Evolutionary conservation across 768 basidiomycete species (phyloP).

Genomic region (Tephrocybe sp.): DNA sequence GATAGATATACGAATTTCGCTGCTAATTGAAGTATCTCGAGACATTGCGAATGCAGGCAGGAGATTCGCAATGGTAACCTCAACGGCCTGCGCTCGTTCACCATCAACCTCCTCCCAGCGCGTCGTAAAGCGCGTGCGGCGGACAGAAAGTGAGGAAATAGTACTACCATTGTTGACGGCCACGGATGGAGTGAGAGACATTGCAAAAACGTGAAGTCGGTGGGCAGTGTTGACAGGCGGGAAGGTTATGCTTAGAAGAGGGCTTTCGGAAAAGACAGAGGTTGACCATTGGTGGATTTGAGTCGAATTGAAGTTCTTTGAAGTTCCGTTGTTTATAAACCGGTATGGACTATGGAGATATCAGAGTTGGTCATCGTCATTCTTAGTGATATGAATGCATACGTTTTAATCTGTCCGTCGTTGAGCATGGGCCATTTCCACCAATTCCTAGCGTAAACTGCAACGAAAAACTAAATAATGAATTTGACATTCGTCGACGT

Average conservation of each 20-base stretch:
- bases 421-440: constrained; percentile 41
- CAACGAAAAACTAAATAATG: too few relatives aligned
- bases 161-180: constrained; percentile 4
- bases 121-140: constrained; percentile 42
- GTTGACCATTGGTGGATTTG: constrained; percentile 47
- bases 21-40: constrained; percentile 28
- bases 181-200: constrained; percentile 38
- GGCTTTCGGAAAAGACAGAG: constrained; percentile 38
- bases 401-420: constrained; percentile 45
- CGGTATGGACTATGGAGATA: constrained; percentile 39
- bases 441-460: constrained; percentile 49
- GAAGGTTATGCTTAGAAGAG: constrained; percentile 44
- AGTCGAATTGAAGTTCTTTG: constrained; percentile 40
- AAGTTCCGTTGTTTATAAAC: constrained; percentile 33
- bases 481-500: too few relatives aligned
- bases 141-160: constrained; percentile 35
- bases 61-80: constrained; percentile 53
- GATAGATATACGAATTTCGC: constrained; percentile 35
- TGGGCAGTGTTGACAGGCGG: constrained; percentile 29
- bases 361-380: neutral
- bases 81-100: constrained; percentile 44
- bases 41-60: constrained; percentile 33
- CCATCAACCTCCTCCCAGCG: constrained; percentile 43
- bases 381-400: constrained; percentile 9
- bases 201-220: constrained; percentile 46